Evolutionary conservation across 495 filamentous ascomycete species (phyloP).

Genomic region (Penicillium riverlandense): DNA sequence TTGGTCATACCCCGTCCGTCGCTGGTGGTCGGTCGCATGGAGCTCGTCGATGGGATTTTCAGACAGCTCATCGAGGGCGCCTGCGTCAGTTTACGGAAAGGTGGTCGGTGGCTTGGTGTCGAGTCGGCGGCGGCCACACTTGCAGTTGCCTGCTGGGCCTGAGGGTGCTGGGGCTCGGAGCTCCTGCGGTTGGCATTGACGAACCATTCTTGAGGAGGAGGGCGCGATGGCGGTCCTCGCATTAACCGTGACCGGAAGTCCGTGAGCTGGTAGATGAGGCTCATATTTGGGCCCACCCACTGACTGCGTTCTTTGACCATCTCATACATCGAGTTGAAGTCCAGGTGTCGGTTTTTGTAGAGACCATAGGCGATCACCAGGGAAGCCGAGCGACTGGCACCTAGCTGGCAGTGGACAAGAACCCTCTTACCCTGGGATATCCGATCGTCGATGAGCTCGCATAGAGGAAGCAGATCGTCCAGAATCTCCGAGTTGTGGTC

Average conservation of each 20-base stretch:
- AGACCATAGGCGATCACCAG: constrained; percentile 94
- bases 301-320: constrained; percentile 80
- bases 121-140: constrained; percentile 3
- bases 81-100: constrained; percentile 18
- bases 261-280: constrained; percentile 91
- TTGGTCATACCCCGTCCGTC: constrained; percentile 18
- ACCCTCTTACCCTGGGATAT: constrained; percentile 77
- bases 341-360: constrained; percentile 79
- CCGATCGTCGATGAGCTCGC: constrained; percentile 76
- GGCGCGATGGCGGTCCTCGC: constrained; percentile 37
- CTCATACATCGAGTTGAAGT: constrained; percentile 90
- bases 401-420: constrained; percentile 90
- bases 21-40: constrained; percentile 22
- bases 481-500: constrained; percentile 97
- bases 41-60: constrained; percentile 19
- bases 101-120: constrained; percentile 2
- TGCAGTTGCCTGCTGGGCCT: constrained; percentile 6
- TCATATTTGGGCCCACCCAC: constrained; percentile 99
- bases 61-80: constrained; percentile 21
- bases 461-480: constrained; percentile 74
- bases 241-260: constrained; percentile 57
- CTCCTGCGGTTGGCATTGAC: constrained; percentile 17
- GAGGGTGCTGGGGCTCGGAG: constrained; percentile 29
- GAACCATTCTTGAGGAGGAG: constrained; percentile 31
- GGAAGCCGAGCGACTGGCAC: constrained; percentile 93